Conservation (phyloP, 106 monocot genomes). For the Agapanthus africanus region DNA sequence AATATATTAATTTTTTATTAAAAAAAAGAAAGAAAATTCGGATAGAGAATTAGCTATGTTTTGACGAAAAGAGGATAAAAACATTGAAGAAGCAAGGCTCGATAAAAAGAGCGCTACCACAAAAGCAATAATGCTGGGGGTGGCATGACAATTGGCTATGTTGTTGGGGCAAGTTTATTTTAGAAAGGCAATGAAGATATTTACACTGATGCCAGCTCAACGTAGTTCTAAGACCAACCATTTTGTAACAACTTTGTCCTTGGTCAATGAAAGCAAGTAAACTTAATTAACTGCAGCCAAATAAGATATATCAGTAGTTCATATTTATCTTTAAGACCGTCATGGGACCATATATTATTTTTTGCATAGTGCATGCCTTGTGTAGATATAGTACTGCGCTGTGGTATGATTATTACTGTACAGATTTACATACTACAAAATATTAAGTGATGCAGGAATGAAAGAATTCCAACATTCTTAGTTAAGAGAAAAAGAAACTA, state of each 20-base stretch:
- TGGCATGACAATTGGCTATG: not conserved
- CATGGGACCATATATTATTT: not conserved
- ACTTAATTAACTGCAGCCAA: too few relatives aligned
- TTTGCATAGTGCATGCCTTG: not conserved
- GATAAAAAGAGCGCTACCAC: not conserved
- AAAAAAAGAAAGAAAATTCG: too few relatives aligned
- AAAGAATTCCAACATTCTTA: not conserved
- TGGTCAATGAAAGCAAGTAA: not conserved
- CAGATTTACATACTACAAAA: not conserved
- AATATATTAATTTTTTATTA: not conserved
- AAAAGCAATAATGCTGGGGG: not conserved
- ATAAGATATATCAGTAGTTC: too few relatives aligned
- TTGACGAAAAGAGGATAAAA: not conserved
- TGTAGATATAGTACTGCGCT: not conserved
- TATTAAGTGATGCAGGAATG: not conserved
- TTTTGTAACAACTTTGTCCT: not conserved
- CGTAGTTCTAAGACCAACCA: not conserved
- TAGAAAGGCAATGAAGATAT: too few relatives aligned
- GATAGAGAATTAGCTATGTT: too few relatives aligned
- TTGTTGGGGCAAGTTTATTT: too few relatives aligned
- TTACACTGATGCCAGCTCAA: not conserved
- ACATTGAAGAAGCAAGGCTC: not conserved
- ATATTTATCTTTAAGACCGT: too few relatives aligned
- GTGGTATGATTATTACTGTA: not conserved
- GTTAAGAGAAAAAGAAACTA: not conserved